Evolutionary conservation across 148 eudicot species (phyloP).

Genomic region (Camellia lanceoleosa): DNA sequence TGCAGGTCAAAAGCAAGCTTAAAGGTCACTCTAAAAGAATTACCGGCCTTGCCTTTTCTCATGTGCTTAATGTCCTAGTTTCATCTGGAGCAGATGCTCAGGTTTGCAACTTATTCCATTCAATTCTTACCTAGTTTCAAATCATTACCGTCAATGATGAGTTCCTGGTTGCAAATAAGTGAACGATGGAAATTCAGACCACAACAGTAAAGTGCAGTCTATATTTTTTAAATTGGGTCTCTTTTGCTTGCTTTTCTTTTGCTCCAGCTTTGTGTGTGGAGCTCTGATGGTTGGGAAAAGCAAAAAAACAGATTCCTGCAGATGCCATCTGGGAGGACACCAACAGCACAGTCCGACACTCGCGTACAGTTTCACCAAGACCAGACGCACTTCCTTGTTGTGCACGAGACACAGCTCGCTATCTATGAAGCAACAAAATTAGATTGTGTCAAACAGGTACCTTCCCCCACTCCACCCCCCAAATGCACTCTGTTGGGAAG

Average conservation of each 20-base stretch:
- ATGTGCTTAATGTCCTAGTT: slow-evolving; percentile 65
- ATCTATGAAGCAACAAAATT: slow-evolving; percentile 81
- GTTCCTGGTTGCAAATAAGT: too few species aligned
- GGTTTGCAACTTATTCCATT: slow-evolving; percentile 34
- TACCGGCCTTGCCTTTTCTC: slow-evolving; percentile 86
- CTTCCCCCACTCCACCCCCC: neutral
- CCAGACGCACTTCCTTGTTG: slow-evolving; percentile 77
- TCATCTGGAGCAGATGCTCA: slow-evolving; percentile 95
- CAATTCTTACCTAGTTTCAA: slow-evolving; percentile 3
- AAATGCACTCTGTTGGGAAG: neutral
- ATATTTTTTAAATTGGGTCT: neutral
- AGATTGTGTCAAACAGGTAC: slow-evolving; percentile 73
- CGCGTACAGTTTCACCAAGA: slow-evolving; percentile 87
- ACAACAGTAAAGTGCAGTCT: neutral
- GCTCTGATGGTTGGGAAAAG: slow-evolving; percentile 80
- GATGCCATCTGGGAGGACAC: slow-evolving; percentile 66
- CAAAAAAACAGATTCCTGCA: slow-evolving; percentile 58
- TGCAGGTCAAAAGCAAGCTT: slow-evolving; percentile 84
- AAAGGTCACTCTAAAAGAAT: slow-evolving; percentile 87
- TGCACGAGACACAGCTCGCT: slow-evolving; percentile 89
- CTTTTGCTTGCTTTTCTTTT: neutral
- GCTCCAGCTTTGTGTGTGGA: slow-evolving; percentile 77
- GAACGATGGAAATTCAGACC: neutral
- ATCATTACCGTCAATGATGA: too few species aligned
- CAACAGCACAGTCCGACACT: slow-evolving; percentile 68